Evolutionary conservation across 73 alveolate species (phyloP).

Genomic region (Stentor roeselii): DNA sequence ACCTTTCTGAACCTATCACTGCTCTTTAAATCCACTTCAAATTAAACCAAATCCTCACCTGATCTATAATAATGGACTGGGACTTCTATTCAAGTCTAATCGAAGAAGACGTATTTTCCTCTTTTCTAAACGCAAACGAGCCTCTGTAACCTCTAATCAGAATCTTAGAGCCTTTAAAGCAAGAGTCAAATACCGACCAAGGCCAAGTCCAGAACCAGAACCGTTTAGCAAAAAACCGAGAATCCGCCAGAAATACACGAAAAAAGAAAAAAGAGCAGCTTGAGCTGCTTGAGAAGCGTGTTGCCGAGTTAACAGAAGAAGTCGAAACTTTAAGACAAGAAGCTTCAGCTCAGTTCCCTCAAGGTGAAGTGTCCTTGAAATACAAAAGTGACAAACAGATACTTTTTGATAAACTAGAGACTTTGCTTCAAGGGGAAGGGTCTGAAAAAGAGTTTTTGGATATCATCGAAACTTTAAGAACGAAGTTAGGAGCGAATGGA

Average conservation of each 20-base stretch:
- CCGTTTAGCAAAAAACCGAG: conserved; percentile 19
- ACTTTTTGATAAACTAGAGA: neutral
- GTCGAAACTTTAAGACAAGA: conserved; percentile 11
- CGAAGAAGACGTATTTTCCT: conserved; percentile 20
- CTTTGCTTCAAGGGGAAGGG: neutral
- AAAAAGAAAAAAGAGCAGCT: conserved; percentile 14
- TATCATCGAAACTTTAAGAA: neutral
- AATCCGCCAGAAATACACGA: conserved; percentile 19
- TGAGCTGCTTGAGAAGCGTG: neutral
- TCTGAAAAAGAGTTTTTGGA: neutral
- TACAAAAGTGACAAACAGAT: conserved; percentile 4
- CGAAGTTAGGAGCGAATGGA: conserved; percentile 17
- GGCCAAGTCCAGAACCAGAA: neutral
- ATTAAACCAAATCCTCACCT: no score
- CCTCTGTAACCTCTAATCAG: neutral
- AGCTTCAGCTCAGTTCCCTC: neutral
- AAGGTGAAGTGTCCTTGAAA: neutral
- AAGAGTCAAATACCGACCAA: neutral
- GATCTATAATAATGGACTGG: conserved; percentile 21
- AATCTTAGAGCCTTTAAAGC: neutral
- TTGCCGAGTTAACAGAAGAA: conserved; percentile 16
- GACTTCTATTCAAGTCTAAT: conserved; percentile 1
- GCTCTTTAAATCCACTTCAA: no score
- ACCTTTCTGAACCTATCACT: no score
- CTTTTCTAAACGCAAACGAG: conserved; percentile 10